Evolutionary conservation across 73 alveolate species (phyloP), one percentile per base, ranked within the genome.

Genomic region (Blepharisma japonicum): DNA sequence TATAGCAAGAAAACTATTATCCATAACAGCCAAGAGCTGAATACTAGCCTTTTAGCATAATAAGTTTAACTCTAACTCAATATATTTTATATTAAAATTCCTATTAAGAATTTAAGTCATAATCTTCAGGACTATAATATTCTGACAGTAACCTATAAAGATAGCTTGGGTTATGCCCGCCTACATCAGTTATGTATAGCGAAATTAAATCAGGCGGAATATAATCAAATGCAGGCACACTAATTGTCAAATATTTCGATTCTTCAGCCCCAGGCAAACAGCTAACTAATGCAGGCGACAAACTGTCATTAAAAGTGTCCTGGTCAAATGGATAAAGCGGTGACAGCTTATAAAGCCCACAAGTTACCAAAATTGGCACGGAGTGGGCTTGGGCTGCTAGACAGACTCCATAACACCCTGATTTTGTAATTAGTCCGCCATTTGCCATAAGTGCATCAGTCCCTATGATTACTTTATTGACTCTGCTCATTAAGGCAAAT

Each of bases 391-490:
- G 74, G 14, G 99, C 98, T 6, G 96, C 93, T 51, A 89, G 70
- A 45, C 94, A 80, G 14, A 95, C 81, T 83, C 86, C 84, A 71
- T 89, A 92, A n/a, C 91, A 89, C 6, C 99, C 99, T 6, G 93
- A 81, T 83, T 89, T 89, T 20, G 98, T 87, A 8, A 95, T 86
- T 56, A 95, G 80, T 1, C 99, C 99, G 6, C 99, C 99, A 90
- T 95, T 93, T 6, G 95, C 97, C 91, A 95, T 82, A 38, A 95
- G 85, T 0, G 98, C 97, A 45, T 87, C 86, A 45, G 98, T 95
- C n/a, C 98, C 95, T 46, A 95, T 91, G 83, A 92, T 92, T 6
- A 95, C 96, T 82, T 93, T 93, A 56, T 86, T 90, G 55, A 93
- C 90, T 79, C 91, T 85, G 18, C 90, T 56, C 98, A 95, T 93